Evolutionary conservation across 2,329 filamentous ascomycete genomes (phyloP).

Genomic region (Calycina herbarum): DNA sequence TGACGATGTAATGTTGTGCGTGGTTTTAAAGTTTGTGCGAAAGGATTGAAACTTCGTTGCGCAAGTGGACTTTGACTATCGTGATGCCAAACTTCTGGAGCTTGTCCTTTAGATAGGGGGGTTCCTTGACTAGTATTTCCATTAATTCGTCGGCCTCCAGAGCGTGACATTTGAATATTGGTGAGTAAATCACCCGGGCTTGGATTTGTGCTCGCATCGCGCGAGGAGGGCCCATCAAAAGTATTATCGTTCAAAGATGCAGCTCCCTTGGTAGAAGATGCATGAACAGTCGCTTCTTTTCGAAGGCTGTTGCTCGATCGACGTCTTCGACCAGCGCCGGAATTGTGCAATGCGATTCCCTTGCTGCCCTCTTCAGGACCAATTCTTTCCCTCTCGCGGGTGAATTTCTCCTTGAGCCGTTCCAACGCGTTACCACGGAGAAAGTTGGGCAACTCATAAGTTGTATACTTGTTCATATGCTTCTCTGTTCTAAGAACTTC

Average conservation of each 20-base stretch:
- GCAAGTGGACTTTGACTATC: slow-evolving; percentile 39
- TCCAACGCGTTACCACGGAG: slow-evolving; percentile 80
- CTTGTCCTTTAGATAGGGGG: slow-evolving; percentile 31
- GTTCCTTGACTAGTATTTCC: slow-evolving; percentile 20
- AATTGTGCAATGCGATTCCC: slow-evolving; percentile 93
- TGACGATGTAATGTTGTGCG: slow-evolving; percentile 63
- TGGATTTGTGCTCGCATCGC: slow-evolving; percentile 43
- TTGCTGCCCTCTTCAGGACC: slow-evolving; percentile 81
- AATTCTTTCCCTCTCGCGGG: slow-evolving; percentile 77
- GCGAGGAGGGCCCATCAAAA: slow-evolving; percentile 40
- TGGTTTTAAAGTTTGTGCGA: slow-evolving; percentile 49
- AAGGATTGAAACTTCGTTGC: slow-evolving; percentile 56
- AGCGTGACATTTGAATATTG: slow-evolving; percentile 70
- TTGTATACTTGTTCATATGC: slow-evolving; percentile 90
- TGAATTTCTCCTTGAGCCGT: slow-evolving; percentile 90
- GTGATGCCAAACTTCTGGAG: slow-evolving; percentile 35
- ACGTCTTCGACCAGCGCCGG: slow-evolving; percentile 61
- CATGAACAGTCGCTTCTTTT: slow-evolving; percentile 76
- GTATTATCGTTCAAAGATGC: slow-evolving; percentile 27
- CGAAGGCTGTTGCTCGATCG: slow-evolving; percentile 73
- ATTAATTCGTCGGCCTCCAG: slow-evolving; percentile 48
- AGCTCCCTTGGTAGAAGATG: slow-evolving; percentile 38
- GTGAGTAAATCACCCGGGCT: slow-evolving; percentile 78
- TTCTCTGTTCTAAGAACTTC: slow-evolving; percentile 93
- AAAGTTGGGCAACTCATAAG: slow-evolving; percentile 87